These are phyloP conservation scores for Entomortierella beljakovae DNA, from an alignment of 192 early-diverging fungal genomes.

Conservation along the genomic window DNA sequence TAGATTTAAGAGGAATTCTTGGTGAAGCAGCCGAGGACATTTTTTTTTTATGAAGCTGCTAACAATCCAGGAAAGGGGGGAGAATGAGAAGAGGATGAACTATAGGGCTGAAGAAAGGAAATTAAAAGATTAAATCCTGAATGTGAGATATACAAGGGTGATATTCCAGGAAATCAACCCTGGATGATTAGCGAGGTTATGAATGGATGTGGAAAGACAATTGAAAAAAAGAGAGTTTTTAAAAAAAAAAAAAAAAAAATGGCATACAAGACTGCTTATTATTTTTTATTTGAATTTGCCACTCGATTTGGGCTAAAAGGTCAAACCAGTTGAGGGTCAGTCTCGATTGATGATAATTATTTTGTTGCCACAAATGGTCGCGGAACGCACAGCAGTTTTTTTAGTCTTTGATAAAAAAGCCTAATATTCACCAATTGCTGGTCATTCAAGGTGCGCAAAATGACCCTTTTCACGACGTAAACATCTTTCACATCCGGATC, in stretches of 20 bases:
- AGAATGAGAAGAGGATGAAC: not conserved
- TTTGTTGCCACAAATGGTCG: not conserved
- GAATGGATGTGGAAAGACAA: not conserved
- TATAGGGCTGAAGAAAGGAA: not conserved
- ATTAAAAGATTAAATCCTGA: too few relatives aligned
- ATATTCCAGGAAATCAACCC: too few relatives aligned
- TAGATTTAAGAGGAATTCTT: slow-evolving; percentile 32
- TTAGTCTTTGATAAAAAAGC: not conserved
- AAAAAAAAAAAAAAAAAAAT: not conserved
- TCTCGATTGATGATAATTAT: too few relatives aligned
- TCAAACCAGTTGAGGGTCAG: too few relatives aligned
- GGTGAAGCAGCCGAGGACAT: slow-evolving; percentile 7
- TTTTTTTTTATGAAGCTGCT: not conserved
- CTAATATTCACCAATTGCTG: too few relatives aligned
- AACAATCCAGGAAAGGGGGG: not conserved
- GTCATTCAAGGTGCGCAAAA: slow-evolving; percentile 35
- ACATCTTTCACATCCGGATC: slow-evolving; percentile 34
- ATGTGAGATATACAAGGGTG: too few relatives aligned
- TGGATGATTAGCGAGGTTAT: not conserved
- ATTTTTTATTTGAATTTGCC: too few relatives aligned
- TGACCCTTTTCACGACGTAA: slow-evolving; percentile 40
- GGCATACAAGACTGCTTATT: not conserved
- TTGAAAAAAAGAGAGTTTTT: not conserved
- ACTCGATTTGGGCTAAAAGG: too few relatives aligned
- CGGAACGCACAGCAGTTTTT: not conserved